These are phyloP conservation scores for Tetradesmus obliquus DNA, from an alignment of 139 green algal genomes.

Conservation along the genomic window DNA sequence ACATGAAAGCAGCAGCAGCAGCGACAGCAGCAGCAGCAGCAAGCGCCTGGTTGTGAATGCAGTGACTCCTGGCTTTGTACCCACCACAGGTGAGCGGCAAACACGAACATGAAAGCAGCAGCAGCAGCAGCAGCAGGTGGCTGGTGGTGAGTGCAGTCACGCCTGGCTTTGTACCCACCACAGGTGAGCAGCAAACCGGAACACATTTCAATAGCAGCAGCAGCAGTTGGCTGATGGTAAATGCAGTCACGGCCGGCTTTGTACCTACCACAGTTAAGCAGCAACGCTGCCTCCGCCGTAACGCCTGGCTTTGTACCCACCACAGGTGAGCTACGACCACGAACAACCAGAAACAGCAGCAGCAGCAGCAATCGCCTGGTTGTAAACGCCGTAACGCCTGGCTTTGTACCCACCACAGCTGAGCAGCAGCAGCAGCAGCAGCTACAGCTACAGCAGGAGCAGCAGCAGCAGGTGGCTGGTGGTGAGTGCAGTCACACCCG, in stretches of 20 bases:
- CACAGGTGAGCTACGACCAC: neutral
- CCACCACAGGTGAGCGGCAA: neutral
- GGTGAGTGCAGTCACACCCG: conserved; percentile 11
- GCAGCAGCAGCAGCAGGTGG: neutral
- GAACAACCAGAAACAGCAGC: neutral
- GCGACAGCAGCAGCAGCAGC: neutral
- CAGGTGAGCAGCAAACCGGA: neutral
- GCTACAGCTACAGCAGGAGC: neutral
- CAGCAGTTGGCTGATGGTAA: neutral
- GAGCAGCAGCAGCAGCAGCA: neutral
- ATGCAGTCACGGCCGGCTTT: neutral
- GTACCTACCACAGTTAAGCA: neutral
- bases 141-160: conserved; percentile 18
- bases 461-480: conserved; percentile 12
- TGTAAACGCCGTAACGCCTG: conserved; percentile 7
- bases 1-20: neutral
- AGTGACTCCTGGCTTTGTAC: conserved; percentile 24
- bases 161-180: conserved; percentile 28
- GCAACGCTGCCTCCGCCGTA: neutral
- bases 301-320: neutral
- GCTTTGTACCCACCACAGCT: conserved; percentile 12
- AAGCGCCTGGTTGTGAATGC: conserved; percentile 1
- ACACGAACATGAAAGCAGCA: neutral
- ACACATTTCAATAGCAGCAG: neutral
- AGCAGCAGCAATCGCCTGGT: conserved; percentile 3